A percentile compares a stretch with the other conserved stretches of the same genome.
phyloP scores from a whole-genome alignment of 2,329 filamentous ascomycete species.

The Arthrobotrys sinensis region DNA sequence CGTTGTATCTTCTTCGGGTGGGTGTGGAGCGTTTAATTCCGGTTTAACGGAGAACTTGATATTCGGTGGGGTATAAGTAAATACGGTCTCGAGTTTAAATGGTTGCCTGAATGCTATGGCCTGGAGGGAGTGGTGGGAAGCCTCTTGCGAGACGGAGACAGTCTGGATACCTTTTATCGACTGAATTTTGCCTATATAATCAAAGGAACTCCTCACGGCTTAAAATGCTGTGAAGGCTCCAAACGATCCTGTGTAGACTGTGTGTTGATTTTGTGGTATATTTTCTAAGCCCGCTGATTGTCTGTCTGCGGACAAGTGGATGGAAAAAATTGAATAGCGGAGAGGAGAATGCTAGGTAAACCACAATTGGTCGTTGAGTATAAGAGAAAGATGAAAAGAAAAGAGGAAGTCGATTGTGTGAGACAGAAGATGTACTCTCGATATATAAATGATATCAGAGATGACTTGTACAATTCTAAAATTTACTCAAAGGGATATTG shows the following conservation, averaged over 20 bases:
- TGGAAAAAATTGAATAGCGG: constrained; percentile 11
- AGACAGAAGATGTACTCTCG: constrained; percentile 44
- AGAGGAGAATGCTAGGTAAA: constrained; percentile 1
- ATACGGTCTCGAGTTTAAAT: constrained; percentile 58
- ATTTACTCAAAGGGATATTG: constrained; percentile 23
- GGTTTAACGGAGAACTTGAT: constrained; percentile 51
- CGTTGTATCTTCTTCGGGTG: constrained; percentile 33
- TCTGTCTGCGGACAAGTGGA: constrained; percentile 32
- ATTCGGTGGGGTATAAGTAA: constrained; percentile 52
- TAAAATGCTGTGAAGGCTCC: constrained; percentile 52
- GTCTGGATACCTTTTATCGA: constrained; percentile 58
- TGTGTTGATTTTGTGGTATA: constrained; percentile 59
- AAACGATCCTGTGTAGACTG: neutral
- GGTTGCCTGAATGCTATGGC: constrained; percentile 52
- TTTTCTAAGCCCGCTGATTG: constrained; percentile 11
- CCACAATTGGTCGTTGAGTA: constrained; percentile 12
- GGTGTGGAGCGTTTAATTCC: constrained; percentile 26
- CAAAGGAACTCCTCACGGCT: constrained; percentile 57
- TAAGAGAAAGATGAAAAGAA: constrained; percentile 21
- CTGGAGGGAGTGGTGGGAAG: constrained; percentile 45
- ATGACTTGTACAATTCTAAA: constrained; percentile 51
- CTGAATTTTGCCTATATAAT: constrained; percentile 57
- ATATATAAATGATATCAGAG: constrained; percentile 60
- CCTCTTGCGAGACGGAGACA: constrained; percentile 58
- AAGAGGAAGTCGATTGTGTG: constrained; percentile 9